Evolutionary conservation across 2,329 filamentous ascomycete species (phyloP).

Genomic region (Seiridium unicorne): DNA sequence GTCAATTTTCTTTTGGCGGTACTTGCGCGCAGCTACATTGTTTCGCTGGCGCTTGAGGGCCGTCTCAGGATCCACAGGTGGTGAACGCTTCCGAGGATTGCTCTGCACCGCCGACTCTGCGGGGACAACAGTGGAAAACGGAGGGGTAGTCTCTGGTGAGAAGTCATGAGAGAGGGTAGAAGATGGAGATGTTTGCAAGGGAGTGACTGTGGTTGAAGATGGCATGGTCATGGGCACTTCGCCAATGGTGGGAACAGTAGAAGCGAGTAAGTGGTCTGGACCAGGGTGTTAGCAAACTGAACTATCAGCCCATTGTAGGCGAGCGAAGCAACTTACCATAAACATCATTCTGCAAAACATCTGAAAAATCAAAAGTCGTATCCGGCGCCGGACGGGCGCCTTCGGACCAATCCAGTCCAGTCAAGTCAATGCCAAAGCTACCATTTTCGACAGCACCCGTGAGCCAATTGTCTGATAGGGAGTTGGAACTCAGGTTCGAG

Average conservation of each 20-base stretch:
- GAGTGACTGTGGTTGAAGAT: conserved; percentile 1
- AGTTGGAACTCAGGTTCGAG: background rate
- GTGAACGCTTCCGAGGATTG: conserved; percentile 20
- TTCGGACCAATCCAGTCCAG: conserved; percentile 7
- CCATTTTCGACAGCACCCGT: conserved; percentile 17
- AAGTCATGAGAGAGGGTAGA: conserved; percentile 7
- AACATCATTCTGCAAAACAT: conserved; percentile 11
- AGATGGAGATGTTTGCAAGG: background rate
- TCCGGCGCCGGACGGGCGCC: conserved; percentile 5
- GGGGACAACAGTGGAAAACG: conserved; percentile 12
- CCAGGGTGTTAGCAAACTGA: background rate
- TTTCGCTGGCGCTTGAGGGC: conserved; percentile 63
- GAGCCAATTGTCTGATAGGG: conserved; percentile 11
- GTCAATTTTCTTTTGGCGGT: conserved; percentile 69
- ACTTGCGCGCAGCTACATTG: conserved; percentile 69
- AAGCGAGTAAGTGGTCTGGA: conserved; percentile 20
- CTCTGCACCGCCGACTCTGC: conserved; percentile 7
- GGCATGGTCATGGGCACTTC: background rate
- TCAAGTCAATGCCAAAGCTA: conserved; percentile 25
- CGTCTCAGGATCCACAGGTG: conserved; percentile 26
- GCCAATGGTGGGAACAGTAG: background rate
- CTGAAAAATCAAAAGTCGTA: conserved; percentile 10
- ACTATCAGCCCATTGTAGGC: background rate
- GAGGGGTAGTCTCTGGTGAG: conserved; percentile 2
- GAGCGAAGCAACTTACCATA: conserved; percentile 3